phyloP scores from a whole-genome alignment of 495 filamentous ascomycete genomes.

The Podospora comata region DNA sequence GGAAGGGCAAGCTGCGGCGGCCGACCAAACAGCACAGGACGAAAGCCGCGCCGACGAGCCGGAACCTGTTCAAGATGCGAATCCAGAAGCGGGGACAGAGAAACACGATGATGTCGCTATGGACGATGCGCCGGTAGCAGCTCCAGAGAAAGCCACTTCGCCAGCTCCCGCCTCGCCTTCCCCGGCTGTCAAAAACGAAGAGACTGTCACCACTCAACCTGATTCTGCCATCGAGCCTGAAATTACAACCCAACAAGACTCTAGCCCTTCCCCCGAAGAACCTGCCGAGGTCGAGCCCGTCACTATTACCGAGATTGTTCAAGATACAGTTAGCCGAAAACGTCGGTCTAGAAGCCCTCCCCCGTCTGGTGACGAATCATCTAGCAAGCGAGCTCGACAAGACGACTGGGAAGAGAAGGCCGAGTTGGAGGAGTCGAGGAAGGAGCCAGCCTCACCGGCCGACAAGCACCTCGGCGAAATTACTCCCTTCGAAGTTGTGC shows the following conservation, averaged over 20 bases:
- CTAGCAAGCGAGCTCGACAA: slow-evolving; percentile 43
- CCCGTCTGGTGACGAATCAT: slow-evolving; percentile 46
- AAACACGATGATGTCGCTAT: background rate
- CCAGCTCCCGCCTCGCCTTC: background rate
- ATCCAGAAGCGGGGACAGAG: background rate
- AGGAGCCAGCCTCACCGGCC: background rate
- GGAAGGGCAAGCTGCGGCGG: slow-evolving; percentile 5
- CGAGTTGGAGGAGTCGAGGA: background rate
- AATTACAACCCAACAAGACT: slow-evolving; percentile 18
- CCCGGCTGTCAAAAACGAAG: background rate
- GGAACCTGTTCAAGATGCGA: background rate
- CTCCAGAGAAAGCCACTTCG: background rate
- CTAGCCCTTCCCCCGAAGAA: slow-evolving; percentile 19
- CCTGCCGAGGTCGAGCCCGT: slow-evolving; percentile 11
- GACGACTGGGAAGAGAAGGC: slow-evolving; percentile 18
- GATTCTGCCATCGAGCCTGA: slow-evolving; percentile 6
- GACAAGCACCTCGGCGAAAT: background rate
- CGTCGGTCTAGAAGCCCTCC: slow-evolving; percentile 65
- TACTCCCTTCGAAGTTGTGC: background rate
- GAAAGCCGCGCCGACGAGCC: slow-evolving; percentile 9
- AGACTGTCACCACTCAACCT: background rate
- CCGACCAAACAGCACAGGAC: slow-evolving; percentile 12
- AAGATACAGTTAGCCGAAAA: slow-evolving; percentile 70
- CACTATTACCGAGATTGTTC: slow-evolving; percentile 33
- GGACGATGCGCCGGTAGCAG: background rate